phyloP scores from a whole-genome alignment of 2,329 filamentous ascomycete genomes.

The Allantophomopsis cytisporea region DNA sequence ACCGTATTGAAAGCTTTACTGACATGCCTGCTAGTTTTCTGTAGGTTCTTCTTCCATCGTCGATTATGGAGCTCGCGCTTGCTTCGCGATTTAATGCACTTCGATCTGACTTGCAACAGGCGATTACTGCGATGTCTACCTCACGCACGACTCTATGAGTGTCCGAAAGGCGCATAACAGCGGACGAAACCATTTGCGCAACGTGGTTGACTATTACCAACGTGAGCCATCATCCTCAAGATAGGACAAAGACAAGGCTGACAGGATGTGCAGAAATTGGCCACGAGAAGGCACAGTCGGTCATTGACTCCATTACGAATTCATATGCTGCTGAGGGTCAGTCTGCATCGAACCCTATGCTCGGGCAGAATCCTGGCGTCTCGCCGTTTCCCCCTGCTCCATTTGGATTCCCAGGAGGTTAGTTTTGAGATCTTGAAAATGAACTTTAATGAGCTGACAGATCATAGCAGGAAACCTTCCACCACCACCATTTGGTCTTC shows the following conservation, averaged over 20 bases:
- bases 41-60: constrained; percentile 26
- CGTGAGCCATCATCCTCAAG: constrained; percentile 34
- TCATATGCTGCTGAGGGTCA: constrained; percentile 94
- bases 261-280: constrained; percentile 61
- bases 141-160: constrained; percentile 99
- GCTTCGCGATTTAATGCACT: no score
- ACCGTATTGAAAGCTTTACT: constrained; percentile 13
- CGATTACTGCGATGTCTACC: constrained; percentile 99
- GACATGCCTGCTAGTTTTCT: constrained; percentile 49
- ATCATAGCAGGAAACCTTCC: constrained; percentile 19
- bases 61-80: no score
- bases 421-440: constrained; percentile 15
- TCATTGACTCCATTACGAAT: constrained; percentile 94
- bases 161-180: constrained; percentile 98
- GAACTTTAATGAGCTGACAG: not conserved
- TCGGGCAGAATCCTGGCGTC: constrained; percentile 46
- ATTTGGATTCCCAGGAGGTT: constrained; percentile 49
- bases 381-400: constrained; percentile 34
- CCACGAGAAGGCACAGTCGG: constrained; percentile 94
- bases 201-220: constrained; percentile 98
- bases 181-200: constrained; percentile 90
- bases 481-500: constrained; percentile 45
- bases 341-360: constrained; percentile 72
- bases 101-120: constrained; percentile 23
- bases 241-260: not conserved